Evolutionary conservation across 2,329 filamentous ascomycete genomes (phyloP), one percentile per base, ranked within the genome.

Genomic region (Fusarium praegraminearum): DNA sequence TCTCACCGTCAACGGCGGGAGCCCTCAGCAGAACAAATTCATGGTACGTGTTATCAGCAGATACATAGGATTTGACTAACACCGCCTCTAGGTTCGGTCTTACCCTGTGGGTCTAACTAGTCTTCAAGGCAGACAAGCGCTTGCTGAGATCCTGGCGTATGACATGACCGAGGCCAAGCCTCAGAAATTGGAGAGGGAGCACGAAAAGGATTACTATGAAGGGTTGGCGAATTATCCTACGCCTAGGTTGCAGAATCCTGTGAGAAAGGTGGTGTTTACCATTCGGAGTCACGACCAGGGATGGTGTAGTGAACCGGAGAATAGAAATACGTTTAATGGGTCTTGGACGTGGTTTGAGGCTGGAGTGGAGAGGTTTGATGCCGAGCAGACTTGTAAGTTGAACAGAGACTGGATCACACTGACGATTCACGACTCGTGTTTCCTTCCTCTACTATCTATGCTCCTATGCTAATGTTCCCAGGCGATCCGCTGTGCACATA

Each of bases 341-440:
- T 87, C 88, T 0, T 89, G 79, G 78, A 88, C 88, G 0, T 91
- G 89, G 89, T 90, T 90, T 62, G 88, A 90, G 57, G 87, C 83
- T 18, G 89, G 89, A 0, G 74, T 89, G 18, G 89, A 91, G 76
- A 82, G 82, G 5, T 85, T 87, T 49, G 84, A 85, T 45, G 79
- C 79, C 22, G 71, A 71, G 18, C 70, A 70, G 15, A 63, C 53
- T 8, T 78, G 79, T 79, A 67, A 70, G 78, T 66, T 18, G 5
- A 16, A 8, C 1, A 20, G 20, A 41, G 20, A 15, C 13, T 41
- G 20, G n/a, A 13, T 3, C 22, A 9, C 13, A 24, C 38, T 20
- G 7, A 40, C 22, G 8, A 8, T 7, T 13, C 13, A 13, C n/a
- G 36, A 20, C 38, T 40, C 8, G 20, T 41, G 38, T 20, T 41